A percentile compares a stretch with the other conserved stretches of the same genome.
These are phyloP conservation scores for Pistacia integerrima DNA, from an alignment of 345 rosid genomes.

Conservation along the genomic window DNA sequence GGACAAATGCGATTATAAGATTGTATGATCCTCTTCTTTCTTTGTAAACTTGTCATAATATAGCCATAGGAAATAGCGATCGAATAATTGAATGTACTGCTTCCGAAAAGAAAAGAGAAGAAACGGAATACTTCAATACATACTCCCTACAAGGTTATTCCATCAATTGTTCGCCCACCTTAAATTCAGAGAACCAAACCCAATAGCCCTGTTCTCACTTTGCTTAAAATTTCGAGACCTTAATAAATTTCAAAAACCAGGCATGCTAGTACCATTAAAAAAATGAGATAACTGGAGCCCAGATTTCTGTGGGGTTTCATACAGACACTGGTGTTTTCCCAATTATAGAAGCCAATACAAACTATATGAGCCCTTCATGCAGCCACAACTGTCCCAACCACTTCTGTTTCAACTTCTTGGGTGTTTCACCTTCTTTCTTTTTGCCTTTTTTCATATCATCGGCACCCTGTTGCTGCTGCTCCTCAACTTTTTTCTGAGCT, in stretches of 20 bases:
- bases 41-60: too few relatives aligned
- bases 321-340: conserved; percentile 8
- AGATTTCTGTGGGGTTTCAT: conserved; percentile 19
- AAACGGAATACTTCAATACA: not conserved
- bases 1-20: too few relatives aligned
- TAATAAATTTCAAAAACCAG: not conserved
- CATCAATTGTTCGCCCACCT: not conserved
- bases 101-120: not conserved
- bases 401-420: too few relatives aligned
- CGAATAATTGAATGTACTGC: not conserved
- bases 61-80: too few relatives aligned
- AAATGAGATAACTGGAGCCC: not conserved
- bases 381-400: conserved; percentile 25
- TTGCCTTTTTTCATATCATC: conserved; percentile 50
- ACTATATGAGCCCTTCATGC: conserved; percentile 26
- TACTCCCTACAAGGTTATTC: not conserved
- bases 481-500: conserved; percentile 82
- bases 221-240: conserved; percentile 8
- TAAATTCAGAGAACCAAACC: not conserved
- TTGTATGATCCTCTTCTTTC: too few relatives aligned
- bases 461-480: conserved; percentile 49
- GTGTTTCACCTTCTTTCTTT: conserved; percentile 43
- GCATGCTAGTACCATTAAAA: conserved; percentile 4
- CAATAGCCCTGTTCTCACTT: not conserved
- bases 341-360: not conserved